Evolutionary conservation across 1,284 basidiomycete genomes (phyloP).

Genomic region (Ganoderma multipileum): DNA sequence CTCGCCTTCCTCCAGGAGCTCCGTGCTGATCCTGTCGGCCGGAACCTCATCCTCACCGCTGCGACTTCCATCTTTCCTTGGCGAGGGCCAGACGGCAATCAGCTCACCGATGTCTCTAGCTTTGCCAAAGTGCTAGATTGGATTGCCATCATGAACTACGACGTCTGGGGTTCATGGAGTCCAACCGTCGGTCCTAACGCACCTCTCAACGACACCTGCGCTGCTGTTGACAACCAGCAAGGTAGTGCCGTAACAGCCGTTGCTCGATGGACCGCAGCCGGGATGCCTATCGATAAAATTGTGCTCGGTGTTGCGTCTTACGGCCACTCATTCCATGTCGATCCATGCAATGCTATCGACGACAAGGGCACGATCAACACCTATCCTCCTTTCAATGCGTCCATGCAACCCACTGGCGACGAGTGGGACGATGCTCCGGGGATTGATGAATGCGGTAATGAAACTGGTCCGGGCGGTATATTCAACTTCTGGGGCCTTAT

Average conservation of each 20-base stretch:
- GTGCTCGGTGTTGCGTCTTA: constrained; percentile 85
- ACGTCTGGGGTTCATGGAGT: constrained; percentile 54
- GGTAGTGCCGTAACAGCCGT: constrained; percentile 81
- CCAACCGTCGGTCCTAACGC: constrained; percentile 76
- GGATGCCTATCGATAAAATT: constrained; percentile 80
- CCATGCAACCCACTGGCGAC: constrained; percentile 57
- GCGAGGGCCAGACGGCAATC: constrained; percentile 57
- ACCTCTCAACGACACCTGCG: constrained; percentile 78
- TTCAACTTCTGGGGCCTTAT: constrained; percentile 70
- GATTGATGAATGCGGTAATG: constrained; percentile 8
- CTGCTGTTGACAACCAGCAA: constrained; percentile 60
- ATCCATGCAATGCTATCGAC: constrained; percentile 46
- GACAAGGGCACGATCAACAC: constrained; percentile 36
- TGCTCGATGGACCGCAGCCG: constrained; percentile 71
- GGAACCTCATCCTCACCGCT: constrained; percentile 72
- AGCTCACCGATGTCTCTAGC: constrained; percentile 65
- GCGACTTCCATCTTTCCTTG: constrained; percentile 75
- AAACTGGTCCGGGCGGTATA: constrained; percentile 51
- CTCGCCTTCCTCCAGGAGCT: constrained; percentile 80
- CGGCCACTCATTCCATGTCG: constrained; percentile 66
- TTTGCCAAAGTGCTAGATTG: constrained; percentile 82
- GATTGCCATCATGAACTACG: constrained; percentile 91
- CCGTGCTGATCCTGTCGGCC: constrained; percentile 57
- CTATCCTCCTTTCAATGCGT: constrained; percentile 59
- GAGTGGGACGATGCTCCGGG: constrained; percentile 51